These are phyloP conservation scores for Trichoderma reesei DNA, from an alignment of 495 filamentous ascomycete genomes.

Conservation along the genomic window DNA sequence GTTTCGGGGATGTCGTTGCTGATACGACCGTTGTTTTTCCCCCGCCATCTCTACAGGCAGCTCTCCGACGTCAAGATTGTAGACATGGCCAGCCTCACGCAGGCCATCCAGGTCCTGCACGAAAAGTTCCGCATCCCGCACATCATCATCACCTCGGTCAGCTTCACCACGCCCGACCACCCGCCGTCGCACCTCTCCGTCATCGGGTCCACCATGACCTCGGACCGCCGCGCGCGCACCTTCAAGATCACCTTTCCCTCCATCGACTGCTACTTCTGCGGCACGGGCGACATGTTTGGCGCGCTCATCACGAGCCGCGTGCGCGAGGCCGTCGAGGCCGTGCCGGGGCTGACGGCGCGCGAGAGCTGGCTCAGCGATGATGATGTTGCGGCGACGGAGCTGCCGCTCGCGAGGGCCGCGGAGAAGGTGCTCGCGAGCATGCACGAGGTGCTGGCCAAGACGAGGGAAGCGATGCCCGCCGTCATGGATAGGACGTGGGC, in stretches of 20 bases:
- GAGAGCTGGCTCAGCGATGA: slow-evolving; percentile 63
- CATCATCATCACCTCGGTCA: slow-evolving; percentile 83
- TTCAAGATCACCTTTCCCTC: slow-evolving; percentile 80
- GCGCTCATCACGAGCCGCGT: slow-evolving; percentile 83
- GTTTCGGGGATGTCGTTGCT: neutral
- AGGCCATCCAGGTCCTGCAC: slow-evolving; percentile 71
- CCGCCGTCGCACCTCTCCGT: slow-evolving; percentile 51
- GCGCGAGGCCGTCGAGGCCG: slow-evolving; percentile 57
- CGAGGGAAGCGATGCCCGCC: slow-evolving; percentile 49
- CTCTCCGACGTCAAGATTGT: slow-evolving; percentile 76
- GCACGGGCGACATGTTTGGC: slow-evolving; percentile 97
- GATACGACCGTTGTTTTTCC: neutral
- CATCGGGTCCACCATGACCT: slow-evolving; percentile 65
- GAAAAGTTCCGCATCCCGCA: slow-evolving; percentile 69
- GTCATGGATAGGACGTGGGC: slow-evolving; percentile 23
- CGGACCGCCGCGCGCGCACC: slow-evolving; percentile 54
- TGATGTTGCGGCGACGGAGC: slow-evolving; percentile 51
- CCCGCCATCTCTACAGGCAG: slow-evolving; percentile 37
- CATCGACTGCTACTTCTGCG: slow-evolving; percentile 86
- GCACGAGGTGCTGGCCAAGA: slow-evolving; percentile 74
- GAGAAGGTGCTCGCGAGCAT: slow-evolving; percentile 90
- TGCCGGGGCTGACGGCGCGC: slow-evolving; percentile 31
- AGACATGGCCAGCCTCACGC: slow-evolving; percentile 58
- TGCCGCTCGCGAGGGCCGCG: slow-evolving; percentile 73
- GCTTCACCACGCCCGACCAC: slow-evolving; percentile 32